phyloP scores from a whole-genome alignment of 2,329 filamentous ascomycete genomes.

The Colletotrichum tropicicola region DNA sequence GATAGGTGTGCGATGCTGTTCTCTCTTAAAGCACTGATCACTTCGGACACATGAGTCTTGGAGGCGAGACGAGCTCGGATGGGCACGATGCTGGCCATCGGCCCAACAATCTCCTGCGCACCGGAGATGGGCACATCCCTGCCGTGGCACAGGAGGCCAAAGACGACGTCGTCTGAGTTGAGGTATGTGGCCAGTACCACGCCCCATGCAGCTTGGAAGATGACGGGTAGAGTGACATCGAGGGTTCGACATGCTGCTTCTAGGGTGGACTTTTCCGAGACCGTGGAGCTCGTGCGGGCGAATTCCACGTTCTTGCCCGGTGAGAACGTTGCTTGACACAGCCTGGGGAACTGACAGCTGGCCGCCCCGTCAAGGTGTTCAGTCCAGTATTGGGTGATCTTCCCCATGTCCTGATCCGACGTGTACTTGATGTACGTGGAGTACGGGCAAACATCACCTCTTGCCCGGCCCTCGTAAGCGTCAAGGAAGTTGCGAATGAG shows the following conservation, averaged over 20 bases:
- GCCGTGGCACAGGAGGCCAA: constrained; percentile 73
- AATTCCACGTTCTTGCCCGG: background rate
- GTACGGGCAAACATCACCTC: background rate
- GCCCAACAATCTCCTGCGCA: constrained; percentile 64
- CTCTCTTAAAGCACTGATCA: background rate
- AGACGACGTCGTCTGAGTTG: constrained; percentile 77
- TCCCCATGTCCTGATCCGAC: background rate
- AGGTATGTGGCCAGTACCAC: constrained; percentile 78
- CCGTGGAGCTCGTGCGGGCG: background rate
- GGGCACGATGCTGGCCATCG: constrained; percentile 68
- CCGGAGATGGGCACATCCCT: constrained; percentile 57
- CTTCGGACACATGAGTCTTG: background rate
- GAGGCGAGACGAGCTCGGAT: constrained; percentile 50
- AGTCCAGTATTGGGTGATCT: background rate
- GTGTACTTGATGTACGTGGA: constrained; percentile 6
- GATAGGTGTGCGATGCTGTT: constrained; percentile 14
- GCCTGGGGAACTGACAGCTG: background rate
- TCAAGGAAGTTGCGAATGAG: constrained; percentile 1
- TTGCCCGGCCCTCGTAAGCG: background rate
- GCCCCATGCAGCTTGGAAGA: constrained; percentile 82
- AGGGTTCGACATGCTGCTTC: constrained; percentile 27
- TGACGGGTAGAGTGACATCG: constrained; percentile 78
- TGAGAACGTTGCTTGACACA: background rate
- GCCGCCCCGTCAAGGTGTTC: background rate
- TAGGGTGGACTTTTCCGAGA: background rate